Evolutionary conservation across 176 grass and related monocot genomes (phyloP).

Genomic region (Lolium multiflorum): DNA sequence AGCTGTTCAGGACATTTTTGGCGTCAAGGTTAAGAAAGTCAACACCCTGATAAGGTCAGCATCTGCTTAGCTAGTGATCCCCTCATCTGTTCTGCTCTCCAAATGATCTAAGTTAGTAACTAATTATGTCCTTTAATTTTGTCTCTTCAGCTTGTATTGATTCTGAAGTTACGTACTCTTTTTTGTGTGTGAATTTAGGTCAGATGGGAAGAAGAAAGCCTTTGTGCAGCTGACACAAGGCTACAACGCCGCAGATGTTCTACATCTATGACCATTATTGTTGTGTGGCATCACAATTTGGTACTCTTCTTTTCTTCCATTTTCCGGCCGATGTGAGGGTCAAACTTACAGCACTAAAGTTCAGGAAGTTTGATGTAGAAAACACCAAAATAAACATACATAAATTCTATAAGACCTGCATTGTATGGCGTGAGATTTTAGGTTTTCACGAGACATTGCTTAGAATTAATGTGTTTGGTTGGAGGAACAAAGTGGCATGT

Average conservation of each 20-base stretch:
- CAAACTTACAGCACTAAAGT: background rate
- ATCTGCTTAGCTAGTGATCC: background rate
- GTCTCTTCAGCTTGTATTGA: slow-evolving; percentile 17
- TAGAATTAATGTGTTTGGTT: too few species aligned
- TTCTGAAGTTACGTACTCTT: background rate
- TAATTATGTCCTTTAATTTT: background rate
- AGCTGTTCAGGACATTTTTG: background rate
- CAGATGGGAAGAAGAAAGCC: background rate
- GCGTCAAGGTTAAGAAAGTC: slow-evolving; percentile 16
- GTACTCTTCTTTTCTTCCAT: background rate
- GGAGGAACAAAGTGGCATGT: too few species aligned
- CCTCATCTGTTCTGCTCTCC: background rate
- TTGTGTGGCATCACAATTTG: background rate
- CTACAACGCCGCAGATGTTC: background rate
- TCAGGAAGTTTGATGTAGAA: background rate
- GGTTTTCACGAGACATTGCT: too few species aligned
- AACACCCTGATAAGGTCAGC: slow-evolving; percentile 36
- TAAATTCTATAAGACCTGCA: too few species aligned
- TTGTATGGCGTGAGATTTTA: too few species aligned
- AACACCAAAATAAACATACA: background rate
- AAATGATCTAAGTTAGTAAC: background rate
- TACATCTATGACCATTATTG: background rate
- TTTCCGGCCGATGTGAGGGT: background rate
- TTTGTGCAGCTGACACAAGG: background rate
- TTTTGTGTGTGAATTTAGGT: background rate